These are phyloP conservation scores for Alternaria sp. DNA, from an alignment of 2,329 filamentous ascomycete genomes.

Conservation along the genomic window DNA sequence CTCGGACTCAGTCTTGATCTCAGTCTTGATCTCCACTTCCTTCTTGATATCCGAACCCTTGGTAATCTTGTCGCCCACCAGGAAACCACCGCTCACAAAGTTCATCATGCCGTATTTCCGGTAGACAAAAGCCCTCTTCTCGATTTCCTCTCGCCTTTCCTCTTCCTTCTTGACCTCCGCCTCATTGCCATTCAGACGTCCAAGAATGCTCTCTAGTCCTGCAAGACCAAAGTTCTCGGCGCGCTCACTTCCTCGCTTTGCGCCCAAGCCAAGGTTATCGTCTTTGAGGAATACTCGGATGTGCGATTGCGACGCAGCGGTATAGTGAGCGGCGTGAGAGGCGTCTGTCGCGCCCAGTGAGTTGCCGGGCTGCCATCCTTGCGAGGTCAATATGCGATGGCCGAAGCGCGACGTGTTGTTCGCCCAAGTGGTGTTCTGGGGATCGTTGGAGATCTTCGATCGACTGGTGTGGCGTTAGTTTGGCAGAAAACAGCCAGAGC, in stretches of 20 bases:
- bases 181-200: slow-evolving; percentile 87
- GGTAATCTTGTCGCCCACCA: slow-evolving; percentile 65
- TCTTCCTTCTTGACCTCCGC: slow-evolving; percentile 74
- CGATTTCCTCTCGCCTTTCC: slow-evolving; percentile 70
- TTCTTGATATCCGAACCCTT: slow-evolving; percentile 53
- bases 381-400: slow-evolving; percentile 83
- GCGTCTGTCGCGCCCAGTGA: slow-evolving; percentile 80
- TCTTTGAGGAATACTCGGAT: slow-evolving; percentile 88
- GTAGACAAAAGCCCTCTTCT: slow-evolving; percentile 75
- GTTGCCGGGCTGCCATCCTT: slow-evolving; percentile 89
- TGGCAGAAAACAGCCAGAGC: neutral
- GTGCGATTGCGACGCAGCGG: slow-evolving; percentile 80
- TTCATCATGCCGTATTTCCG: slow-evolving; percentile 79
- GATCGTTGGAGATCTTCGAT: slow-evolving; percentile 83
- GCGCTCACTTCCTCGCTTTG: slow-evolving; percentile 72
- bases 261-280: slow-evolving; percentile 88
- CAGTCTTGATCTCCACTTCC: slow-evolving; percentile 33
- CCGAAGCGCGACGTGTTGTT: slow-evolving; percentile 83
- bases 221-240: slow-evolving; percentile 82
- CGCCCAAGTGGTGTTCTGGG: slow-evolving; percentile 95
- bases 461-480: slow-evolving; percentile 50
- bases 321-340: slow-evolving; percentile 76
- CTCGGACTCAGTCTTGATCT: slow-evolving; percentile 51
- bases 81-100: slow-evolving; percentile 85
- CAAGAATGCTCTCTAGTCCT: slow-evolving; percentile 83